Evolutionary conservation across 306 rosid species (phyloP), one percentile per base, ranked within the genome.

Genomic region (Quercus parvula): DNA sequence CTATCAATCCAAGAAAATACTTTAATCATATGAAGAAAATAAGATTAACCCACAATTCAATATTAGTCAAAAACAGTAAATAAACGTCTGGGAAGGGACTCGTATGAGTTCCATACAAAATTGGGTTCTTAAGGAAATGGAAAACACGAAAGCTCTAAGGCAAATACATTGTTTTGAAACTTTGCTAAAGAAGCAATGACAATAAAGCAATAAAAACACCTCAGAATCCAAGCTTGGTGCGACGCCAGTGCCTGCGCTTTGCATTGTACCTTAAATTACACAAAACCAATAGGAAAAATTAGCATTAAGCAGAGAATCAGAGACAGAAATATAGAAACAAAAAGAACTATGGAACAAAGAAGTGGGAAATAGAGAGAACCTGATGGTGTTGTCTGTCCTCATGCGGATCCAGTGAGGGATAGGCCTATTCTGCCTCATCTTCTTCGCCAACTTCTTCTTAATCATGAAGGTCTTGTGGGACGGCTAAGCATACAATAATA

Each of bases 341-440:
- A 61, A 70, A 1, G 6, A 11, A 7, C 11, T 30, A 2, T 2
- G 0, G 1, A 0, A 0, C 9, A 4, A 10, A 15, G 22, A 71
- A 63, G 41, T 44, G 31, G 22, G 22, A 2, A 9, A 73, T 27
- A 5, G 44, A 38, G 10, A 38, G 44, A 4, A 88, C 98, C 97
- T 86, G 84, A 94, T 94, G 24, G 93, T 94, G 86, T 94, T 94
- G 57, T 94, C 98, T 0, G 98, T 94, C 74, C 98, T 89, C 87
- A 90, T 71, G 9, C 98, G 96, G 84, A 94, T 94, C 97, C 97
- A 91, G 68, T 91, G 90, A 6, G 98, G 98, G 35, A 92, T 90
- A 38, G 97, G 98, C 91, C 98, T 87, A 76, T 94, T 94, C 88
- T 92, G 97, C 81, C 98, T 89, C 97, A 90, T 94, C 97, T 94